Evolutionary conservation across 495 filamentous ascomycete genomes (phyloP).

Genomic region (Hyaloscypha hepaticicola): DNA sequence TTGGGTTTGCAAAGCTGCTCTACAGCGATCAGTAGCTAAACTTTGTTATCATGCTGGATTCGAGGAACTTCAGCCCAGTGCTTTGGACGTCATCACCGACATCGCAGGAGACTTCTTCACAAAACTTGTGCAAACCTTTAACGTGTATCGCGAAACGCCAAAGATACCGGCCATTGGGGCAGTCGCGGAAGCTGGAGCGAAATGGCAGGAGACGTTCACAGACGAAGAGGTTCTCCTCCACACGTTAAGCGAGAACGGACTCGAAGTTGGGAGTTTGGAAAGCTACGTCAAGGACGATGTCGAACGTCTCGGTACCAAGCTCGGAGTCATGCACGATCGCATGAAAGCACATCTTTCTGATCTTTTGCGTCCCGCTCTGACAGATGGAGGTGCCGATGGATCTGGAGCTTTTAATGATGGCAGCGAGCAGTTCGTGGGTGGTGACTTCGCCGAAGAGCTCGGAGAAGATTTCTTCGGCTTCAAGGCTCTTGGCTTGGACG

Average conservation of each 20-base stretch:
- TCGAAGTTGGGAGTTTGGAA: conserved; percentile 79
- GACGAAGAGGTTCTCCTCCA: conserved; percentile 86
- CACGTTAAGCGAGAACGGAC: conserved; percentile 75
- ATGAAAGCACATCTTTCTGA: conserved; percentile 89
- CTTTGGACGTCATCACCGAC: conserved; percentile 86
- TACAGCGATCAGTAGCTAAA: conserved; percentile 89
- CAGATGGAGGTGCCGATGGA: conserved; percentile 77
- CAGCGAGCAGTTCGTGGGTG: conserved; percentile 94
- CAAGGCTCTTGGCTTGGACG: conserved; percentile 89
- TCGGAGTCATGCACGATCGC: conserved; percentile 82
- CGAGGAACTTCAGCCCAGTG: conserved; percentile 94
- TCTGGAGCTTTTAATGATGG: conserved; percentile 91
- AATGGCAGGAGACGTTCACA: conserved; percentile 67
- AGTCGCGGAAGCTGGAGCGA: conserved; percentile 38
- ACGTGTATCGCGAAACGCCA: conserved; percentile 78
- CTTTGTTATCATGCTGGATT: conserved; percentile 97
- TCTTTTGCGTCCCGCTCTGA: conserved; percentile 84
- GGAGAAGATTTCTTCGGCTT: conserved; percentile 99
- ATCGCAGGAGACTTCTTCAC: conserved; percentile 86
- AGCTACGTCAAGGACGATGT: conserved; percentile 91
- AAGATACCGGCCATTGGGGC: conserved; percentile 54
- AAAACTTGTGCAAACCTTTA: conserved; percentile 76
- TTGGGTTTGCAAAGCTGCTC: conserved; percentile 72
- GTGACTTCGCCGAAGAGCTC: conserved; percentile 96
- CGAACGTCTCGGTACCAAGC: conserved; percentile 81